Conservation (phyloP, 1,284 basidiomycete species). For the Athelia psychrophila region DNA sequence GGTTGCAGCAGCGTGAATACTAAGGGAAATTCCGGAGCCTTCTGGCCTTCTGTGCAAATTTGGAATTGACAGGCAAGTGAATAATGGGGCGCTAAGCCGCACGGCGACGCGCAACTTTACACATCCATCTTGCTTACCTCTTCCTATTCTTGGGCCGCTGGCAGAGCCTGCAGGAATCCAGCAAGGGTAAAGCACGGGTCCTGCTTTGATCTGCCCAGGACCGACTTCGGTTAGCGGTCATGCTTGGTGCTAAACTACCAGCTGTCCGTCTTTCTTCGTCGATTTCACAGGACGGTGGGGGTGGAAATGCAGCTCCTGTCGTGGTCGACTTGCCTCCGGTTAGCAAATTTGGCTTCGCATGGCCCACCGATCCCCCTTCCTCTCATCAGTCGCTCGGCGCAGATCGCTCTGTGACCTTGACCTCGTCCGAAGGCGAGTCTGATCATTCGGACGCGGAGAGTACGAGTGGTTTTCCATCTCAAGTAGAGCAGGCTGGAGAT, state of each 20-base stretch:
- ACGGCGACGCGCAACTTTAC: too few species aligned
- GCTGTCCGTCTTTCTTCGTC: slow-evolving; percentile 31
- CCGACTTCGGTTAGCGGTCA: slow-evolving; percentile 9
- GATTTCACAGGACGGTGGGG: slow-evolving; percentile 19
- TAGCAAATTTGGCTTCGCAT: slow-evolving; percentile 50
- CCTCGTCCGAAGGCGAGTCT: slow-evolving; percentile 50
- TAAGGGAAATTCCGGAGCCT: too few species aligned
- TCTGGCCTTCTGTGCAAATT: neutral
- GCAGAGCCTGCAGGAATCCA: neutral
- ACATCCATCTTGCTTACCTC: too few species aligned
- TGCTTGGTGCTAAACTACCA: slow-evolving; percentile 27
- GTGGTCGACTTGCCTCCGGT: slow-evolving; percentile 37
- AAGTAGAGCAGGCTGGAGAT: slow-evolving; percentile 29
- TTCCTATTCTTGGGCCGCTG: too few species aligned
- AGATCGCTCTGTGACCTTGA: slow-evolving; percentile 33
- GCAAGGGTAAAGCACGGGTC: neutral
- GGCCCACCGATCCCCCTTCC: slow-evolving; percentile 39
- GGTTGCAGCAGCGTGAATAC: too few species aligned
- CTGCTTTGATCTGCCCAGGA: neutral
- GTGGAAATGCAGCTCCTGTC: slow-evolving; percentile 14
- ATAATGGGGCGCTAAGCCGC: neutral
- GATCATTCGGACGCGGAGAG: slow-evolving; percentile 42
- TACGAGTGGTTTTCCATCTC: slow-evolving; percentile 23
- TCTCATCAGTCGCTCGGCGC: slow-evolving; percentile 26
- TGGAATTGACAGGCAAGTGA: neutral